phyloP scores from a whole-genome alignment of 2,329 filamentous ascomycete species.

The Xylariaceae sp. region DNA sequence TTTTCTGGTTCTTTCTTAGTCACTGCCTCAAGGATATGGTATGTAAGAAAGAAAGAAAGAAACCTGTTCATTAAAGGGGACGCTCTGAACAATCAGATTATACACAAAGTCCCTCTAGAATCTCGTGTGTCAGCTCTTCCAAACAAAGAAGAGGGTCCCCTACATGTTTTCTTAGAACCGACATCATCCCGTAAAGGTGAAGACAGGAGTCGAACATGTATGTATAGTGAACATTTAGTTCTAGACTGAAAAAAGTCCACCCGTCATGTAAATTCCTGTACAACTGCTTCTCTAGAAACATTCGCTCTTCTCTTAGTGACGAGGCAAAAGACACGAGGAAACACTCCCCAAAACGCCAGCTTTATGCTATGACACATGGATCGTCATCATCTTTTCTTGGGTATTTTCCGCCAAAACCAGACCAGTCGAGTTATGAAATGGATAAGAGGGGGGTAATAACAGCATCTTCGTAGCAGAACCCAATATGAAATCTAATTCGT shows the following conservation, averaged over 20 bases:
- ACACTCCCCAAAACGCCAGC: conserved; percentile 8
- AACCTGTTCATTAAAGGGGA: no score
- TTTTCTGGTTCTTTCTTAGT: neutral
- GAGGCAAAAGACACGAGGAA: neutral
- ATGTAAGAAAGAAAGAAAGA: neutral
- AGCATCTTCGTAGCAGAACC: neutral
- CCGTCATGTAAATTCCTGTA: neutral
- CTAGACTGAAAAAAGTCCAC: neutral
- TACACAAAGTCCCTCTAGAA: neutral
- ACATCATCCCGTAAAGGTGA: no score
- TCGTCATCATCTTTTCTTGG: conserved; percentile 7
- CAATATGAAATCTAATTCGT: no score
- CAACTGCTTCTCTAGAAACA: neutral
- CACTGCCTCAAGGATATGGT: neutral
- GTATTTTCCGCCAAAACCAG: conserved; percentile 13
- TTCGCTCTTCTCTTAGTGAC: neutral
- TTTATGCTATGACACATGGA: neutral
- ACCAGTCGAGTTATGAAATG: neutral
- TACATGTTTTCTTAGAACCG: neutral
- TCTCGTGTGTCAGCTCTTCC: neutral
- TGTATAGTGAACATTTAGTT: neutral
- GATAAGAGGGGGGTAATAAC: neutral
- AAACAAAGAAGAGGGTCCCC: conserved; percentile 1
- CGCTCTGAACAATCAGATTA: conserved; percentile 8
- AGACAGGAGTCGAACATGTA: no score